Base-by-base conservation (phyloP, 805 yeast species). In the Zygotorulaspora sp. region DNA sequence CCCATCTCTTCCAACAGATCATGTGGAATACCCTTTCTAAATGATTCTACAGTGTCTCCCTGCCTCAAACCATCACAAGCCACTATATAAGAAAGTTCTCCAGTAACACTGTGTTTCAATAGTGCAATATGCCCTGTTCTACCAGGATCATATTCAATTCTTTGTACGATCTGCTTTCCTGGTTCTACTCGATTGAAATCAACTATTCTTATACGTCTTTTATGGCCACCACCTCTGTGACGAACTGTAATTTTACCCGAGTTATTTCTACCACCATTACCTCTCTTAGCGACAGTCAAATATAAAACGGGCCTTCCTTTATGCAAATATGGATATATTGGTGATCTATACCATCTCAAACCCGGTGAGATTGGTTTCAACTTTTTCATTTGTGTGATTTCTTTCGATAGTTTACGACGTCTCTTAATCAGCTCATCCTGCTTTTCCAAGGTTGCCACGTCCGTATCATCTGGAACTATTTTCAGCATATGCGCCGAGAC, bases 211-310 rank as follows among this genome's bases (percentile, higher is more conserved):
- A 85, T 72, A 63, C 98, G 78, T 56, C 90, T 80, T 62, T 84
- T 85, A 61, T 84, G 92, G 23, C 97, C 97, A 54, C 98, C 98
- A 61, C 97, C 98, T 62, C 94, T 78, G 62, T 92, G 96, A 59
- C 98, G 78, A 32, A 86, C 83, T 4, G 96, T 87, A 53, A 92
- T 86, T 50, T 76, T 74, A 49, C 98, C 98, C 3, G 83, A 70
- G 63, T 83, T 71, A 62, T 90, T 89, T 68, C 98, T 80, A 48
- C 98, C 98, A 37, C 95, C 83, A 32, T 79, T 77, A 39, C 77
- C 74, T 55, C 79, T 75, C 55, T 75, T 77, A 12, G 88, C 75
- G 22, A 72, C 73, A 0, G 98, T 90, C 56, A 92, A 71, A 30
- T 79, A 78, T 57, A 72, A 71, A 41, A 83, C 66, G 1, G 97